These are phyloP conservation scores for Quercus gilva DNA, from an alignment of 306 rosid genomes.

Conservation along the genomic window DNA sequence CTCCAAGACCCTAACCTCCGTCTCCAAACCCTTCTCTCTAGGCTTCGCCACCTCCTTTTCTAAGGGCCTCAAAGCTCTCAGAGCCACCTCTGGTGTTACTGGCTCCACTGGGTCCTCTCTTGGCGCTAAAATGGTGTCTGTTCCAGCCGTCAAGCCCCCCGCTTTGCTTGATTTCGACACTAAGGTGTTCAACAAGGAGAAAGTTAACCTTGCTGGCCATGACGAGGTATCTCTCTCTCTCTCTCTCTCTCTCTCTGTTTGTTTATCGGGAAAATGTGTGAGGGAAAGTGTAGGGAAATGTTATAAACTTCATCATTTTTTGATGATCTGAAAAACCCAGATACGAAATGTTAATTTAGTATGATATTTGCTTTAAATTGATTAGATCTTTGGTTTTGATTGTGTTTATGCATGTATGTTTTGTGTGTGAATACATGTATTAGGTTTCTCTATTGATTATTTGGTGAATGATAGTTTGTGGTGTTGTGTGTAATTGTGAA, in stretches of 20 bases:
- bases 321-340: neutral
- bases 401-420: neutral
- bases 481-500: slow-evolving; percentile 1
- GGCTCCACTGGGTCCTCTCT: slow-evolving; percentile 32
- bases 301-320: neutral
- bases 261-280: neutral
- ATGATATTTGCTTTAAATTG: too few species aligned
- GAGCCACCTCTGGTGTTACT: neutral
- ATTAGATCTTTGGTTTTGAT: neutral
- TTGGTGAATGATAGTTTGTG: neutral
- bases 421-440: neutral
- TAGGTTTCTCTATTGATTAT: neutral
- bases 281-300: neutral
- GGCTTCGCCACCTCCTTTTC: slow-evolving; percentile 38
- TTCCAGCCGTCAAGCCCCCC: slow-evolving; percentile 36
- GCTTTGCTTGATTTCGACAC: slow-evolving; percentile 70
- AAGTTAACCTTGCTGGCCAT: slow-evolving; percentile 78
- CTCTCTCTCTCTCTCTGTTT: neutral
- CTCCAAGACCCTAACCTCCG: slow-evolving; percentile 25
- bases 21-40: slow-evolving; percentile 12
- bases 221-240: slow-evolving; percentile 54
- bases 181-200: slow-evolving; percentile 81
- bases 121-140: slow-evolving; percentile 75
- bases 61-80: slow-evolving; percentile 26
- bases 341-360: too few species aligned